A percentile compares a stretch with the other conserved stretches of the same genome.
Evolutionary conservation across 495 filamentous ascomycete species (phyloP).

Genomic region (Aspergillus conjunctus): DNA sequence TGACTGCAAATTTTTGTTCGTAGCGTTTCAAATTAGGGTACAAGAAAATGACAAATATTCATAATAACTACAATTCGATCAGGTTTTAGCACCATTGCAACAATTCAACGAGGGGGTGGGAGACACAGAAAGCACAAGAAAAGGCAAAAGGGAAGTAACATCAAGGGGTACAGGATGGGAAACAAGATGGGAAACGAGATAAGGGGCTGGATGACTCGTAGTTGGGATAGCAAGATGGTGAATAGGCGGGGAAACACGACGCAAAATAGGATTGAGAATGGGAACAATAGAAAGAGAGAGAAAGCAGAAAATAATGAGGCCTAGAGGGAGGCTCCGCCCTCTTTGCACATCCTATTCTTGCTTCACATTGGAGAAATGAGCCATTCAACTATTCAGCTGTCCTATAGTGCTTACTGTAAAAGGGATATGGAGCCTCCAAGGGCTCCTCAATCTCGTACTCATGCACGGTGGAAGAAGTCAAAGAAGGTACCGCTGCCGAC

Average conservation of each 20-base stretch:
- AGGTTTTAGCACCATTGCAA: not conserved
- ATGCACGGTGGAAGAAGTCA: constrained; percentile 31
- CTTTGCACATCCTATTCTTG: no score
- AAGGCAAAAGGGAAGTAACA: not conserved
- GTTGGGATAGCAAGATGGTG: no score
- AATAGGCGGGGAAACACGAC: no score
- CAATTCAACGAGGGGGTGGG: not conserved
- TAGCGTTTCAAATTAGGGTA: constrained; percentile 27
- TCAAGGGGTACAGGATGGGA: not conserved
- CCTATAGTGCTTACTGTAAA: not conserved
- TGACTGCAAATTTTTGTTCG: constrained; percentile 30
- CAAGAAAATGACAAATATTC: constrained; percentile 13
- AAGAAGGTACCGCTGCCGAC: constrained; percentile 26
- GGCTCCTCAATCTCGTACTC: constrained; percentile 49
- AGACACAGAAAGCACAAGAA: constrained; percentile 6
- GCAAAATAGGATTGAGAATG: no score
- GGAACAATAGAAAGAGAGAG: no score
- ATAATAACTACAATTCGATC: not conserved
- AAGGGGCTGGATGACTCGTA: not conserved
- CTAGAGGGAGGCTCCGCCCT: no score
- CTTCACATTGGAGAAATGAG: no score
- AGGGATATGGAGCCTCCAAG: not conserved
- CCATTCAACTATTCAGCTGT: not conserved
- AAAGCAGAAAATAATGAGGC: no score
- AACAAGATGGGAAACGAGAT: not conserved